These are phyloP conservation scores for Eutrema heterophyllum DNA, from an alignment of 345 rosid genomes.

Conservation along the genomic window DNA sequence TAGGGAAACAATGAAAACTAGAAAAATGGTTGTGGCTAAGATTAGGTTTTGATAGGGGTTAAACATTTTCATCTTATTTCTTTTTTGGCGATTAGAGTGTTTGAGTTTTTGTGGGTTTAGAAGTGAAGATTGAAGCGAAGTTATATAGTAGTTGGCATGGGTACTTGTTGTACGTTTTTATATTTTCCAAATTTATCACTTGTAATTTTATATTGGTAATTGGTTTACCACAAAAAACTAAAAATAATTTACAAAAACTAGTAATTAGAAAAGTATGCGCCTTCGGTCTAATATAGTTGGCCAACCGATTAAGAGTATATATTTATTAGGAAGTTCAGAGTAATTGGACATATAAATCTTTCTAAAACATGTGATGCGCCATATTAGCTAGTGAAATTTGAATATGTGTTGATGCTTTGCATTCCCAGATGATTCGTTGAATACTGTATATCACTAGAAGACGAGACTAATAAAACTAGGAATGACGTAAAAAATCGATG, in stretches of 20 bases:
- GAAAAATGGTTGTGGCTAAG: constrained; percentile 7
- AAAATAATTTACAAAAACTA: not conserved
- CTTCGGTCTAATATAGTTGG: not conserved
- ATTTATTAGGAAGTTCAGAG: no score
- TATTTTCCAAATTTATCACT: not conserved
- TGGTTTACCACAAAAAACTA: not conserved
- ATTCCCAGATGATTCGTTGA: no score
- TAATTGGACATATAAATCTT: no score
- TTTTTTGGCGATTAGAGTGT: not conserved
- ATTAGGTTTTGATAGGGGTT: constrained; percentile 9
- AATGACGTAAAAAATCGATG: no score
- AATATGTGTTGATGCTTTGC: no score
- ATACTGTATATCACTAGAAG: no score
- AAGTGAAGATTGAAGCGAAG: not conserved
- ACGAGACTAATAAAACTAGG: no score
- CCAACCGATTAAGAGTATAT: no score
- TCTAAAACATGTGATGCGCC: no score
- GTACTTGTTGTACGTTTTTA: constrained; percentile 1
- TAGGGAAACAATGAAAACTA: constrained; percentile 9
- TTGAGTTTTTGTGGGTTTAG: not conserved
- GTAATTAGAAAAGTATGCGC: not conserved
- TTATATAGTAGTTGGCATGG: constrained; percentile 17
- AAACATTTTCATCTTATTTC: constrained; percentile 9
- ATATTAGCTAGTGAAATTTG: no score
- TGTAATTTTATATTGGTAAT: constrained; percentile 2